phyloP scores from a whole-genome alignment of 2,329 filamentous ascomycete genomes.

The Endoconidiophora polonica region DNA sequence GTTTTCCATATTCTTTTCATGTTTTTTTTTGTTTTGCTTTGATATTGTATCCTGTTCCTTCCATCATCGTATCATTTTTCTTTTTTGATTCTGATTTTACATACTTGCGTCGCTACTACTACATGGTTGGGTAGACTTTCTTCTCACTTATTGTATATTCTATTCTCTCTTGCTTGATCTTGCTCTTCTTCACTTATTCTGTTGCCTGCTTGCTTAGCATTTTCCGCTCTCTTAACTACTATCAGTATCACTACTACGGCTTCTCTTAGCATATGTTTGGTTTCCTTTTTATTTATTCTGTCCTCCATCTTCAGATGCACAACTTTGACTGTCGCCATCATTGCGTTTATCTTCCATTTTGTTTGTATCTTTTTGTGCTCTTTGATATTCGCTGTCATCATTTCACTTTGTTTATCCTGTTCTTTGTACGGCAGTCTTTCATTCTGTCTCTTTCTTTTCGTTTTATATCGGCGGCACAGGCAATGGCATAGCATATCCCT shows the following conservation, averaged over 20 bases:
- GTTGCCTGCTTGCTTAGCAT: background rate
- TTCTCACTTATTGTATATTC: background rate
- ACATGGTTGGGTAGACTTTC: background rate
- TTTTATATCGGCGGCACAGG: conserved; percentile 3
- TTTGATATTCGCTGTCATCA: background rate
- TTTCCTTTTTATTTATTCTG: background rate
- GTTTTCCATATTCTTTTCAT: no score
- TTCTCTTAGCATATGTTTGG: background rate
- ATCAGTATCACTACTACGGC: background rate
- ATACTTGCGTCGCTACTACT: background rate
- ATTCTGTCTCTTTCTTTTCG: conserved; percentile 3
- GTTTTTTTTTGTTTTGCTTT: no score
- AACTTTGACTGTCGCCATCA: background rate
- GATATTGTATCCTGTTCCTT: no score
- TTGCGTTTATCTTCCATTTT: background rate
- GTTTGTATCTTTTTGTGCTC: background rate
- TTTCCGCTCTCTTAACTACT: background rate
- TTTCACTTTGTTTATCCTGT: background rate
- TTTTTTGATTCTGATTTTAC: no score
- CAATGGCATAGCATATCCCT: conserved; percentile 4
- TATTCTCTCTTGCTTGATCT: conserved; percentile 5
- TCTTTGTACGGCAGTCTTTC: background rate
- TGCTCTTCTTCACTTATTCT: conserved; percentile 2
- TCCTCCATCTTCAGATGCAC: background rate
- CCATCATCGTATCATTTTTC: no score